These are phyloP conservation scores for Solanum arcanum DNA, from an alignment of 257 asterid species.

Conservation along the genomic window DNA sequence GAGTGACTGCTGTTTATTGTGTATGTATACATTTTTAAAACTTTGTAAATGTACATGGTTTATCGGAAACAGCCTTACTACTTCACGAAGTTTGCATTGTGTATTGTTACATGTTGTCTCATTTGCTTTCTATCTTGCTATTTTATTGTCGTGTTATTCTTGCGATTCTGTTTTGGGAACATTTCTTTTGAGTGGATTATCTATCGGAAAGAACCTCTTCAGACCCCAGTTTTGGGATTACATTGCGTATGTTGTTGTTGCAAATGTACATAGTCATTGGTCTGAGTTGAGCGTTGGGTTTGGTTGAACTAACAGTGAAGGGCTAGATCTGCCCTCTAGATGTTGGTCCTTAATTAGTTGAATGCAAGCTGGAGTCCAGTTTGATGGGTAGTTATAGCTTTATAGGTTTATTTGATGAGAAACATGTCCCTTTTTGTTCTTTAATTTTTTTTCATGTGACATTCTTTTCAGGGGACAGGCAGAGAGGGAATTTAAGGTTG, in stretches of 20 bases:
- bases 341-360: neutral
- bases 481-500: conserved; percentile 24
- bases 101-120: neutral
- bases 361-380: neutral
- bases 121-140: neutral
- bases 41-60: neutral
- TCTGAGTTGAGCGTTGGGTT: neutral
- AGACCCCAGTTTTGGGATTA: neutral
- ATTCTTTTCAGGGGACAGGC: conserved; percentile 18
- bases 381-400: neutral
- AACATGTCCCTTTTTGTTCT: neutral
- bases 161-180: neutral
- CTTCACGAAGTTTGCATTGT: neutral
- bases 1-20: neutral
- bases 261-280: neutral
- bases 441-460: neutral
- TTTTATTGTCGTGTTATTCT: neutral
- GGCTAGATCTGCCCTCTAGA: neutral
- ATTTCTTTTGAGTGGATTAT: neutral
- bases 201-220: neutral
- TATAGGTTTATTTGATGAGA: neutral
- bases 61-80: neutral
- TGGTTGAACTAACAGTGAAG: neutral
- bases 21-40: neutral
- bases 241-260: neutral